Evolutionary conservation across 148 eudicot species (phyloP).

Genomic region (Silene uniflora): DNA sequence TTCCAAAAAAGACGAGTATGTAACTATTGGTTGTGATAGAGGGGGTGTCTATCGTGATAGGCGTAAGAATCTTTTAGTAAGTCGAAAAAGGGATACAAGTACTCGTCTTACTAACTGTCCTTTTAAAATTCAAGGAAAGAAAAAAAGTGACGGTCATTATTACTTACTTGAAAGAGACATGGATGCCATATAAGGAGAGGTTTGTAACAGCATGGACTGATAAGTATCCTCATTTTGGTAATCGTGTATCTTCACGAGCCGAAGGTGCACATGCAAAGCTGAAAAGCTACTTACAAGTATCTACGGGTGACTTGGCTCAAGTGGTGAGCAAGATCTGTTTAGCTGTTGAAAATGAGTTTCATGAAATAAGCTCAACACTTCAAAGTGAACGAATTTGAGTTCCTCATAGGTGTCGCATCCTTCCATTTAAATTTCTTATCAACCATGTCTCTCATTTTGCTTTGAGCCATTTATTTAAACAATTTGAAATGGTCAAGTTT

Average conservation of each 20-base stretch:
- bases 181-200: background rate
- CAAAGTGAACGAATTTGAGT: background rate
- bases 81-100: too few relatives aligned
- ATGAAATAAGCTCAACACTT: background rate
- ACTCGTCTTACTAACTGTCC: too few relatives aligned
- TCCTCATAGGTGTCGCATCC: background rate
- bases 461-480: background rate
- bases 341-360: conserved; percentile 4
- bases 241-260: conserved; percentile 2
- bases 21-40: too few relatives aligned
- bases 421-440: background rate
- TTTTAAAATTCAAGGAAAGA: too few relatives aligned
- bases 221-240: background rate
- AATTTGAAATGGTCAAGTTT: background rate
- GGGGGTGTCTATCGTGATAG: too few relatives aligned
- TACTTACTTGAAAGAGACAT: background rate
- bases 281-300: conserved; percentile 2
- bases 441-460: background rate
- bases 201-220: background rate
- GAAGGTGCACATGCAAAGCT: background rate
- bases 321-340: background rate
- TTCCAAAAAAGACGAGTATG: too few relatives aligned
- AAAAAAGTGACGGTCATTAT: too few relatives aligned
- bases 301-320: conserved; percentile 1
- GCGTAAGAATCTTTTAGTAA: too few relatives aligned